A percentile compares a stretch with the other conserved stretches of the same genome.
Conservation (phyloP, 2,329 filamentous ascomycete species). For the Colletotrichum sp. region DNA sequence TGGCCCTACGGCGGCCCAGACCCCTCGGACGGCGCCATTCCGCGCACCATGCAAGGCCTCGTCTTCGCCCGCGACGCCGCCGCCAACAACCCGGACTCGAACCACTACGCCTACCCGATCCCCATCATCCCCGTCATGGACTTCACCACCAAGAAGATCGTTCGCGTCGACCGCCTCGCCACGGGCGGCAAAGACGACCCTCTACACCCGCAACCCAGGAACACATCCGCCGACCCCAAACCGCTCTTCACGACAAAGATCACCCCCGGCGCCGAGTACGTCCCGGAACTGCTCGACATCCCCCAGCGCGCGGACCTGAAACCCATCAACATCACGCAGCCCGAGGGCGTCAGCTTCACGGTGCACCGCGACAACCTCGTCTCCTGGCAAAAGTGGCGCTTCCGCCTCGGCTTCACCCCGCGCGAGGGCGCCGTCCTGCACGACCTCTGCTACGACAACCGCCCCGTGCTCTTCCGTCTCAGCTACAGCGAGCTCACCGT, state of each 20-base stretch:
- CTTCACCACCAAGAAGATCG: slow-evolving; percentile 55
- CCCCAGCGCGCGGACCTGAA: slow-evolving; percentile 61
- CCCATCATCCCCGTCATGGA: slow-evolving; percentile 66
- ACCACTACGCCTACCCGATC: slow-evolving; percentile 68
- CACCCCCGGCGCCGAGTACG: slow-evolving; percentile 46
- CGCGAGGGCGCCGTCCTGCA: slow-evolving; percentile 75
- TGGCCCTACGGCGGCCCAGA: slow-evolving; percentile 70
- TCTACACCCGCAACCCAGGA: slow-evolving; percentile 38
- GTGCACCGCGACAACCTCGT: slow-evolving; percentile 55
- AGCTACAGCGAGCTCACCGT: slow-evolving; percentile 74
- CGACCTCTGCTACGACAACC: slow-evolving; percentile 70
- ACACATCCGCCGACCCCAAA: slow-evolving; percentile 35
- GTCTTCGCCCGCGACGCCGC: slow-evolving; percentile 50
- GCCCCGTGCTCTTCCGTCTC: slow-evolving; percentile 70
- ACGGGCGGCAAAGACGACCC: slow-evolving; percentile 52
- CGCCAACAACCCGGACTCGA: slow-evolving; percentile 57
- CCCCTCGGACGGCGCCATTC: slow-evolving; percentile 37
- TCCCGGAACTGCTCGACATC: slow-evolving; percentile 54
- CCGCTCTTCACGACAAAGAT: slow-evolving; percentile 49
- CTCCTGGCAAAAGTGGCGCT: slow-evolving; percentile 72
- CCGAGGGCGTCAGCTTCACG: slow-evolving; percentile 70
- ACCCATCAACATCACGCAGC: slow-evolving; percentile 75
- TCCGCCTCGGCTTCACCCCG: slow-evolving; percentile 72
- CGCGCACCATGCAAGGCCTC: slow-evolving; percentile 54
- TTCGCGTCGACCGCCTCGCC: slow-evolving; percentile 63